These are phyloP conservation scores for Trichoderma erinaceum DNA, from an alignment of 495 filamentous ascomycete species.

Conservation along the genomic window DNA sequence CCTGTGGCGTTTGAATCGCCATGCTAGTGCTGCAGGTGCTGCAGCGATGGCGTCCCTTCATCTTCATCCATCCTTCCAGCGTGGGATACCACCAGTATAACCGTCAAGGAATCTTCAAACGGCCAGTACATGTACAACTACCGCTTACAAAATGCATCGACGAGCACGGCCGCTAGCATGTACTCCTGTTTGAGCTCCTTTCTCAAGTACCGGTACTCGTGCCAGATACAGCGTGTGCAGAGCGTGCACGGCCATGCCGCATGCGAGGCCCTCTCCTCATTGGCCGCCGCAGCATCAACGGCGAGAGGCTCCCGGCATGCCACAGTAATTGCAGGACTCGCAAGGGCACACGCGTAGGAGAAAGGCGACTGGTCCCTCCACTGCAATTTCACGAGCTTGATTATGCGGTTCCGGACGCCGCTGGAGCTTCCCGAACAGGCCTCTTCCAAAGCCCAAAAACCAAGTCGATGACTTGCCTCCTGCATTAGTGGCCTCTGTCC, in stretches of 20 bases:
- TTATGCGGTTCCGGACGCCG: neutral
- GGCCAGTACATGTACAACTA: neutral
- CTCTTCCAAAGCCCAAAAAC: neutral
- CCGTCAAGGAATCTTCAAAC: neutral
- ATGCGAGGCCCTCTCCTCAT: neutral
- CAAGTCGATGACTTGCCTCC: conserved; percentile 12
- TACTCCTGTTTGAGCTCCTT: conserved; percentile 6
- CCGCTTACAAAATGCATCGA: neutral
- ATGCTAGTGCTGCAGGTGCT: too few relatives aligned
- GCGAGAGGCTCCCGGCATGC: neutral
- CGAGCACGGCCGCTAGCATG: neutral
- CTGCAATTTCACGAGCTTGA: conserved; percentile 3
- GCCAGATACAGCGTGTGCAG: neutral
- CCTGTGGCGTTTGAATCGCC: neutral
- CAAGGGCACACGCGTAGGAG: neutral
- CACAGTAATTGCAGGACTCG: conserved; percentile 8
- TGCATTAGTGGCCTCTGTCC: conserved; percentile 9
- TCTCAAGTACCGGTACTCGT: neutral
- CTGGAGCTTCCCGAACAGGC: conserved; percentile 7
- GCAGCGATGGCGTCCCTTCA: too few relatives aligned
- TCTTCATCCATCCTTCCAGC: neutral
- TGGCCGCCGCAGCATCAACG: neutral
- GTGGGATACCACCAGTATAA: neutral
- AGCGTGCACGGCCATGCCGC: conserved; percentile 1
- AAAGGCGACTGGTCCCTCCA: neutral